phyloP scores from a whole-genome alignment of 345 rosid genomes.

The Gynandropsis gynandra region DNA sequence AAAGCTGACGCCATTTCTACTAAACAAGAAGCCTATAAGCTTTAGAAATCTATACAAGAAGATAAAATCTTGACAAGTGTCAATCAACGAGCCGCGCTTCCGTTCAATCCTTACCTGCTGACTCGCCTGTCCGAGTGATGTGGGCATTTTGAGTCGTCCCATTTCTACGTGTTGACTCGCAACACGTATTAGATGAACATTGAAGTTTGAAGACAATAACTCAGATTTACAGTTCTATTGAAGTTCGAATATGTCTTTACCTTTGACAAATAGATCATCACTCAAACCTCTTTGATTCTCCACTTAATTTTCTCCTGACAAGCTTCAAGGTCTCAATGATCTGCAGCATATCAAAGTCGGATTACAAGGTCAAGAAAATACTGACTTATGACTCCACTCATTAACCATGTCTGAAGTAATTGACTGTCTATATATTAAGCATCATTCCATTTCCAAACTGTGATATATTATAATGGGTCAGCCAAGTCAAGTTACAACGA shows the following conservation, averaged over 20 bases:
- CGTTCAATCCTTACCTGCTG: too few relatives aligned
- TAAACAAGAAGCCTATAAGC: slow-evolving; percentile 11
- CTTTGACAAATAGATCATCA: slow-evolving; percentile 14
- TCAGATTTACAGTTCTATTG: too few relatives aligned
- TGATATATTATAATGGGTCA: not conserved
- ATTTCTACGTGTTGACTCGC: too few relatives aligned
- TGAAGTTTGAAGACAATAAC: too few relatives aligned
- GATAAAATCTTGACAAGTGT: slow-evolving; percentile 16
- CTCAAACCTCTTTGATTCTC: slow-evolving; percentile 38
- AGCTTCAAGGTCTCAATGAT: slow-evolving; percentile 76
- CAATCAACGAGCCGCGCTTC: not conserved
- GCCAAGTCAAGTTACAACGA: too few relatives aligned
- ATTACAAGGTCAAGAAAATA: not conserved
- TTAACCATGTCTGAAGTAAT: not conserved
- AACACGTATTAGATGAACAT: too few relatives aligned
- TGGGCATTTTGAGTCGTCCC: too few relatives aligned
- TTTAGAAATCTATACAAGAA: slow-evolving; percentile 21
- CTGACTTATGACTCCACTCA: slow-evolving; percentile 1
- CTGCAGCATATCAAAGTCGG: slow-evolving; percentile 35
- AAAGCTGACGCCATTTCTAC: slow-evolving; percentile 12
- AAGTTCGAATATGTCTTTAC: not conserved
- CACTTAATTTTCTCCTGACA: slow-evolving; percentile 71
- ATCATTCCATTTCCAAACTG: not conserved
- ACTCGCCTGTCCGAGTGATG: too few relatives aligned
- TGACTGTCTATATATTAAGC: not conserved